Base-by-base conservation (phyloP, 2,329 filamentous ascomycete species). In the Colletotrichum siamense region DNA sequence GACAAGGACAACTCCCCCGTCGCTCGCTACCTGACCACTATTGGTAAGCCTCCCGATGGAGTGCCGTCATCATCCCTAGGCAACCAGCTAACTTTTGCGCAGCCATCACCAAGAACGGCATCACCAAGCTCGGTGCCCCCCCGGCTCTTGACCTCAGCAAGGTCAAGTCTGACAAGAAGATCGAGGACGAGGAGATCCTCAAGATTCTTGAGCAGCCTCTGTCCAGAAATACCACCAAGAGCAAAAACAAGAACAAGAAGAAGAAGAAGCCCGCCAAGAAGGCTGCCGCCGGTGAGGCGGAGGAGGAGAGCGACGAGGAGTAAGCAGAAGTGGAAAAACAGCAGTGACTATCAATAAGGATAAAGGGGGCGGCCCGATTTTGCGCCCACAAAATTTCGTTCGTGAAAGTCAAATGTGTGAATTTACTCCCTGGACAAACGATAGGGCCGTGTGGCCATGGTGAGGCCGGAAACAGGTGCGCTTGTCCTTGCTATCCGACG, bases 71-170 rank as follows among this genome's bases (percentile, higher is more conserved):
- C 5, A 62, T 15, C 7, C 16, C 7, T 18, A n/a, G 15, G 55
- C 44, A 70, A 18, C 24, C n/a, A 64, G 62, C 72, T 77, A 68
- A 77, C 52, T 30, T 52, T 13, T 26, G 44, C 75, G 67, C 79
- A 98, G 97, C 95, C 77, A 96, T 99, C 85, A 98, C 96, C 82
- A 99, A 99, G 92, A 98, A 99, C 85, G 97, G 97, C 80, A 89
- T 99, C 82, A 95, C 94, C 83, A 95, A 95, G 88, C 89, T 99
- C 75, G 93, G 95, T 81, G 93, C 91, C 30, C 94, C 97, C 39
- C 92, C 95, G 77, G 85, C 93, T 26, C 90, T 94, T 78, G 95
- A 99, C 83, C 85, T 97, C 77, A 91, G 90, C 84, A 96, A 96
- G 89, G 92, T 94, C 90, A 94, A 98, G 91, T 94, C 95, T 39